Conservation (phyloP, 2,329 filamentous ascomycete genomes). For the Coniochaeta sp. region DNA sequence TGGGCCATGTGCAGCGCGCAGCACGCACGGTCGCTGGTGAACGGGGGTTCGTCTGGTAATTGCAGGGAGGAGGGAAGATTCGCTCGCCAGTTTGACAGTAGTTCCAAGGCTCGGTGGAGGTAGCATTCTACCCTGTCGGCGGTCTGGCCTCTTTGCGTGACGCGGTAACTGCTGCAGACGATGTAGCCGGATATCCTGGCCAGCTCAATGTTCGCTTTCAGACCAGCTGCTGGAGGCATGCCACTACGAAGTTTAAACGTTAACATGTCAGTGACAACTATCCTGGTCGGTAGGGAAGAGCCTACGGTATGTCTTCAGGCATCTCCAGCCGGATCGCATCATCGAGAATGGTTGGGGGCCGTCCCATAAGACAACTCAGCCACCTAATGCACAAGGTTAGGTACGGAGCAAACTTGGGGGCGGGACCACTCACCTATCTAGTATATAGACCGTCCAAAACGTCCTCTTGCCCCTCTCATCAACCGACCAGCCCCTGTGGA, state of each 20-base stretch:
- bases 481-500: conserved; percentile 32
- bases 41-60: conserved; percentile 22
- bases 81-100: conserved; percentile 34
- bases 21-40: conserved; percentile 32
- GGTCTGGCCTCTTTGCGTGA: conserved; percentile 23
- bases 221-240: conserved; percentile 35
- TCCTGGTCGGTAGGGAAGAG: conserved; percentile 3
- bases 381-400: conserved; percentile 14
- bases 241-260: conserved; percentile 18
- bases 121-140: conserved; percentile 20
- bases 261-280: conserved; percentile 6
- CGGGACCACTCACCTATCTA: conserved; percentile 33
- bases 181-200: conserved; percentile 40
- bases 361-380: conserved; percentile 41
- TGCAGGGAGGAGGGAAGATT: conserved; percentile 30
- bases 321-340: conserved; percentile 37
- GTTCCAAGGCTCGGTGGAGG: conserved; percentile 30
- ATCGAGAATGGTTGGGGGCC: conserved; percentile 38
- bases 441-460: conserved; percentile 46
- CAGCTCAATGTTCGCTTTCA: conserved; percentile 38
- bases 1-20: conserved; percentile 42
- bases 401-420: neutral
- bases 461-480: conserved; percentile 37
- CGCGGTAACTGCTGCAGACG: conserved; percentile 37
- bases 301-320: conserved; percentile 34